Conservation (phyloP, 129 eudicot genomes). For the Centaurea solstitialis region DNA sequence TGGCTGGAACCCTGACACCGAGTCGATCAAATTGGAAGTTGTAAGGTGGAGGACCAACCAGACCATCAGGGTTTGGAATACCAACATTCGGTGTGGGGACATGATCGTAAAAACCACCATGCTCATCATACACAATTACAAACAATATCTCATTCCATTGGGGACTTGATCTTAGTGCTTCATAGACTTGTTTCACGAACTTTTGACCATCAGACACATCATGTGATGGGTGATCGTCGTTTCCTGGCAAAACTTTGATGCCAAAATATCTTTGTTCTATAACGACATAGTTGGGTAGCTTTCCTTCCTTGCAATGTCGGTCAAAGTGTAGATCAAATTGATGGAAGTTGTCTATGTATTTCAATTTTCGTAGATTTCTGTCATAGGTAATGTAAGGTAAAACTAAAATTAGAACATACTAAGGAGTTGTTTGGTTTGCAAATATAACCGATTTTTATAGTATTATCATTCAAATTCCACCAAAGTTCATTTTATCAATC, state of each 20-base stretch:
- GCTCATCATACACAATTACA: constrained; percentile 78
- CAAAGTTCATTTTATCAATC: too few species aligned
- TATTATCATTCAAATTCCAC: too few species aligned
- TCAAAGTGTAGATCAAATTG: constrained; percentile 76
- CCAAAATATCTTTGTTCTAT: constrained; percentile 75
- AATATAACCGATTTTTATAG: too few species aligned
- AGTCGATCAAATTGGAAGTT: constrained; percentile 77
- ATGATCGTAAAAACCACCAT: constrained; percentile 97
- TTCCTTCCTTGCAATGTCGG: constrained; percentile 76
- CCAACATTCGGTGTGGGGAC: constrained; percentile 77
- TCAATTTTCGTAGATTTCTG: constrained; percentile 80
- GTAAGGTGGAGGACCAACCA: constrained; percentile 71
- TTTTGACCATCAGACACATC: constrained; percentile 81
- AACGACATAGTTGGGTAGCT: constrained; percentile 81
- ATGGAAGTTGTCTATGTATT: constrained; percentile 73
- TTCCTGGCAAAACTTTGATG: constrained; percentile 54
- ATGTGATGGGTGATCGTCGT: constrained; percentile 97
- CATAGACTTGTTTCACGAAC: constrained; percentile 78
- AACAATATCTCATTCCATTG: constrained; percentile 88
- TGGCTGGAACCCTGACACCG: constrained; percentile 90
- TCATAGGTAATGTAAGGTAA: background rate
- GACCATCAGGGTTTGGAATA: constrained; percentile 77
- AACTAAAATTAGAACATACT: background rate
- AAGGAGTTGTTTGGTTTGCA: background rate
- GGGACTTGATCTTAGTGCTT: constrained; percentile 88